Percentiles rank a stretch among this genome's conserved stretches.
Conservation (phyloP, 352 stramenopile species). For the Globisporangium echinulatum region DNA sequence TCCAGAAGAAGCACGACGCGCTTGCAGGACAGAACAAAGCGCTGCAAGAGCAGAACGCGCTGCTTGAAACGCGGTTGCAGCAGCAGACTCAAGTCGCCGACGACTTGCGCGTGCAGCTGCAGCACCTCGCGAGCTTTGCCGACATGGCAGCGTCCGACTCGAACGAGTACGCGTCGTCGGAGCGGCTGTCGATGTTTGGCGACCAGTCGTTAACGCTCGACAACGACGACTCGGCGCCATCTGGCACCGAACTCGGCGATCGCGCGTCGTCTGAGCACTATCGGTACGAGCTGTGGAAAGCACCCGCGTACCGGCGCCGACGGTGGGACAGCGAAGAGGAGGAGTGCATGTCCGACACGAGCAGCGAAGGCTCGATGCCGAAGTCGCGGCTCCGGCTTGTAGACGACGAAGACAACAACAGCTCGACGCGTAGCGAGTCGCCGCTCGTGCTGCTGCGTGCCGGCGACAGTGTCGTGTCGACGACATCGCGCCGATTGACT, state of each 20-base stretch:
- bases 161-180: constrained; percentile 43
- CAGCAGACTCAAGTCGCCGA: constrained; percentile 59
- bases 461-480: background rate
- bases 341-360: constrained; percentile 56
- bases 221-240: constrained; percentile 29
- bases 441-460: background rate
- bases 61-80: constrained; percentile 57
- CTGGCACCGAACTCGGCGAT: constrained; percentile 28
- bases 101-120: constrained; percentile 56
- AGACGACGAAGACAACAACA: constrained; percentile 13
- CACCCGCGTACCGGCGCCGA: constrained; percentile 3
- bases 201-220: constrained; percentile 26
- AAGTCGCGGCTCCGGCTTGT: constrained; percentile 23
- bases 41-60: constrained; percentile 51
- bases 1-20: constrained; percentile 50
- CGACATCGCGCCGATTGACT: constrained; percentile 1
- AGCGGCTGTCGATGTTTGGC: constrained; percentile 41
- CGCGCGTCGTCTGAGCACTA: constrained; percentile 19
- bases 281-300: constrained; percentile 35
- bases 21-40: constrained; percentile 37
- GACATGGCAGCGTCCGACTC: constrained; percentile 57
- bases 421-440: background rate
- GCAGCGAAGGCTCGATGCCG: constrained; percentile 30
- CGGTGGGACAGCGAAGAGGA: constrained; percentile 32
- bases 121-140: constrained; percentile 67